Evolutionary conservation across 176 grass and related monocot species (phyloP).

Genomic region (Rhynchospora pubera): DNA sequence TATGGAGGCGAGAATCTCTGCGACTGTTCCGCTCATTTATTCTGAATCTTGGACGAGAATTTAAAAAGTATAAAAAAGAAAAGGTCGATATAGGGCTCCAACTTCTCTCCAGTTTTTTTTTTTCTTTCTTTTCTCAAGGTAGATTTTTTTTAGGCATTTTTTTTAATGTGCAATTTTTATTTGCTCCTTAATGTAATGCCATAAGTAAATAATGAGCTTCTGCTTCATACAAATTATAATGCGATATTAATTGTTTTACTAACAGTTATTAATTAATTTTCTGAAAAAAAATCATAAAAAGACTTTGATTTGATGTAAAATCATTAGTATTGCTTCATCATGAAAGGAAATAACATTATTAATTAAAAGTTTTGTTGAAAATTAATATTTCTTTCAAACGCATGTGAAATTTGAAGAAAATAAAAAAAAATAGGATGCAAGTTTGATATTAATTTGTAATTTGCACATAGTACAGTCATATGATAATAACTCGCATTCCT

Average conservation of each 20-base stretch:
- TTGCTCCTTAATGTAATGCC: background rate
- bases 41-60: background rate
- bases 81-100: background rate
- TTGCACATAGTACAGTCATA: too few relatives aligned
- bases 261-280: too few relatives aligned
- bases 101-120: background rate
- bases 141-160: background rate
- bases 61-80: background rate
- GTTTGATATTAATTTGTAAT: too few relatives aligned
- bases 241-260: background rate
- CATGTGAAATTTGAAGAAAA: too few relatives aligned
- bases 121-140: background rate
- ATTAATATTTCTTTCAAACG: too few relatives aligned
- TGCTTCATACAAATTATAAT: background rate
- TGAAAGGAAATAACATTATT: too few relatives aligned
- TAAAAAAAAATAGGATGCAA: too few relatives aligned
- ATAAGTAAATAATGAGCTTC: background rate
- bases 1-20: conserved; percentile 16
- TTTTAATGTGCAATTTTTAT: background rate
- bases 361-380: too few relatives aligned
- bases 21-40: conserved; percentile 10
- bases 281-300: too few relatives aligned
- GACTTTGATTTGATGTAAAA: too few relatives aligned
- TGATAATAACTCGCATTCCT: too few relatives aligned
- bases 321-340: too few relatives aligned